phyloP scores from a whole-genome alignment of 2,329 filamentous ascomycete species.

The Geosmithia morbida region DNA sequence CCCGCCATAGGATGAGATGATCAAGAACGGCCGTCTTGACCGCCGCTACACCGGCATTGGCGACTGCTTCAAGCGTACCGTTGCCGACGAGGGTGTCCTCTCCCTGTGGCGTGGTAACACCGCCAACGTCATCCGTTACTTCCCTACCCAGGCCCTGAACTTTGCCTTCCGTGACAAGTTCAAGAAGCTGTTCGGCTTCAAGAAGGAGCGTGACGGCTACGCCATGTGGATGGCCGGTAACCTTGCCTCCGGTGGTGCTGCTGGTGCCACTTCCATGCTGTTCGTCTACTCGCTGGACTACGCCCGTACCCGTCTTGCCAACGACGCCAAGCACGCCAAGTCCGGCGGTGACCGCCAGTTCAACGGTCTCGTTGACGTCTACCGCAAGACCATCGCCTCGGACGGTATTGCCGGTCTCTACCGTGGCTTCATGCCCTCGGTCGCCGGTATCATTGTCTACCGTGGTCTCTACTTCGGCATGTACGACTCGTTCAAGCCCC shows the following conservation, averaged over 20 bases:
- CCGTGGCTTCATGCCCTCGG: slow-evolving; percentile 99
- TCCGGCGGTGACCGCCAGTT: slow-evolving; percentile 96
- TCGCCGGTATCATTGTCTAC: slow-evolving; percentile 99
- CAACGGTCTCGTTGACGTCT: slow-evolving; percentile 98
- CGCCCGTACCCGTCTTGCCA: slow-evolving; percentile 99
- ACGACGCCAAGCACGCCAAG: slow-evolving; percentile 99
- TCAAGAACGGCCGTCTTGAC: slow-evolving; percentile 96
- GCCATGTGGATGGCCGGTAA: slow-evolving; percentile 99
- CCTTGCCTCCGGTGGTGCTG: slow-evolving; percentile 99
- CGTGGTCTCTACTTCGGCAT: slow-evolving; percentile 99
- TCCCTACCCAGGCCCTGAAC: slow-evolving; percentile 99
- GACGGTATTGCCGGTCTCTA: slow-evolving; percentile 99
- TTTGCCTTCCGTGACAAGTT: slow-evolving; percentile 99
- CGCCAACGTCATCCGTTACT: slow-evolving; percentile 99
- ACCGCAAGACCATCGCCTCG: slow-evolving; percentile 98
- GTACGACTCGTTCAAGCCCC: slow-evolving; percentile 99
- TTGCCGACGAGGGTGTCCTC: slow-evolving; percentile 80
- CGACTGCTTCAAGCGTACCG: slow-evolving; percentile 93
- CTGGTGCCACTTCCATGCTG: slow-evolving; percentile 98
- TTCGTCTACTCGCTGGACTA: slow-evolving; percentile 99
- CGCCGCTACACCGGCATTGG: slow-evolving; percentile 86
- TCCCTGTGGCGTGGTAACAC: slow-evolving; percentile 99
- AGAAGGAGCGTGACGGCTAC: slow-evolving; percentile 99
- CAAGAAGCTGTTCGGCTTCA: slow-evolving; percentile 99
- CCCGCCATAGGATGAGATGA: slow-evolving; percentile 84